Evolutionary conservation across 2,329 filamentous ascomycete genomes (phyloP).

Genomic region (Alternaria metachromatica): DNA sequence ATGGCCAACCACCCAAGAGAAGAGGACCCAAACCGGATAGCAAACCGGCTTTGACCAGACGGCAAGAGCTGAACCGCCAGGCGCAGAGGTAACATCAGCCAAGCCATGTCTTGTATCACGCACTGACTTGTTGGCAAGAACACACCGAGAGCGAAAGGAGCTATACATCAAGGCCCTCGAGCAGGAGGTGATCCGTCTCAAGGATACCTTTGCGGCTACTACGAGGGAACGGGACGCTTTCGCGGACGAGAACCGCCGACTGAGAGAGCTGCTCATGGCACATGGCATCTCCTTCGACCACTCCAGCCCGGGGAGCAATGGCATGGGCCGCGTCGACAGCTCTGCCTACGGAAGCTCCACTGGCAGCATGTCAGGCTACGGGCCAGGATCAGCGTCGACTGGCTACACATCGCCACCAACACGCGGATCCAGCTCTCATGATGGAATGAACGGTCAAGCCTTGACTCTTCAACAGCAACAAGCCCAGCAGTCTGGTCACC

Average conservation of each 20-base stretch:
- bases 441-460: constrained; percentile 28
- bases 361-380: constrained; percentile 70
- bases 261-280: constrained; percentile 67
- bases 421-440: constrained; percentile 40
- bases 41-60: constrained; percentile 88
- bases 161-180: constrained; percentile 94
- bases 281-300: constrained; percentile 66
- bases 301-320: constrained; percentile 41
- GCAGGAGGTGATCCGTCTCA: constrained; percentile 85
- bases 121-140: constrained; percentile 62
- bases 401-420: constrained; percentile 55
- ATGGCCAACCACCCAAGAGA: constrained; percentile 85
- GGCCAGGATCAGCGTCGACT: constrained; percentile 53
- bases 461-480: constrained; percentile 28
- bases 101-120: background rate
- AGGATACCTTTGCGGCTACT: constrained; percentile 79
- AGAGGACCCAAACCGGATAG: constrained; percentile 95
- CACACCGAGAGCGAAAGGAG: constrained; percentile 95
- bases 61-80: constrained; percentile 93
- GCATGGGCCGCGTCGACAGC: constrained; percentile 43
- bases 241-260: constrained; percentile 77
- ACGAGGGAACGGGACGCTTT: constrained; percentile 78
- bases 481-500: constrained; percentile 26
- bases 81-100: constrained; percentile 77
- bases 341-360: constrained; percentile 55